These are phyloP conservation scores for Tinospora cordifolia DNA, from an alignment of 164 flowering plant species.

Conservation along the genomic window DNA sequence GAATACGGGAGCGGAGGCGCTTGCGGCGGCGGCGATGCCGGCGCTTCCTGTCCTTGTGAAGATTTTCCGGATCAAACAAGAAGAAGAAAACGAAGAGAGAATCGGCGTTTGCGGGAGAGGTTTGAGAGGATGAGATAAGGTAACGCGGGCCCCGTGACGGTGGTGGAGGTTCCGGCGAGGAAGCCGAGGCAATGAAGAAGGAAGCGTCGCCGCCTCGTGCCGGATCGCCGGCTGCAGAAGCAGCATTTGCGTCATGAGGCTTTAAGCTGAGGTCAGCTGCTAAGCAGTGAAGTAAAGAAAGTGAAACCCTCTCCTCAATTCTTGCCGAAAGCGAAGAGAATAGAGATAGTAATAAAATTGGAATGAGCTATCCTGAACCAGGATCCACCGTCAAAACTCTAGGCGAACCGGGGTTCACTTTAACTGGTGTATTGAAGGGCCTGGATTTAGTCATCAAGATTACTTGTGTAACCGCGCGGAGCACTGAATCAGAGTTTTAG, in stretches of 20 bases:
- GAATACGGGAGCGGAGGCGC: conserved; percentile 28
- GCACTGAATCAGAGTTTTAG: too few relatives aligned
- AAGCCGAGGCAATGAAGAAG: conserved; percentile 14
- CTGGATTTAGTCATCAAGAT: too few relatives aligned
- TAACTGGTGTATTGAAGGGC: too few relatives aligned
- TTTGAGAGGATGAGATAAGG: conserved; percentile 15
- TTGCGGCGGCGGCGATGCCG: conserved; percentile 23
- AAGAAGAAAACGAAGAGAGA: conserved; percentile 8
- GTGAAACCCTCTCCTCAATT: too few relatives aligned
- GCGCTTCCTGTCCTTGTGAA: background rate
- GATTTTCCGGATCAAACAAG: background rate
- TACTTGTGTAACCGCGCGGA: too few relatives aligned
- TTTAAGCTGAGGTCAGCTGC: background rate
- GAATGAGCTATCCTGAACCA: background rate
- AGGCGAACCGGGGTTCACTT: too few relatives aligned
- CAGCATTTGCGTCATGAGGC: conserved; percentile 44
- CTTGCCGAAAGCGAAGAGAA: background rate
- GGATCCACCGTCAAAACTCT: too few relatives aligned
- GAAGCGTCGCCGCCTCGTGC: conserved; percentile 17
- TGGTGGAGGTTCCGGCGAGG: conserved; percentile 6
- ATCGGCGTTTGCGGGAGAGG: conserved; percentile 5
- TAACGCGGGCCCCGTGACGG: conserved; percentile 12
- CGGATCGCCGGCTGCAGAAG: conserved; percentile 39
- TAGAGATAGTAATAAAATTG: background rate
- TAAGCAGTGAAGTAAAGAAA: too few relatives aligned